Conservation (phyloP, 345 rosid genomes). For the Isatis tinctoria region DNA sequence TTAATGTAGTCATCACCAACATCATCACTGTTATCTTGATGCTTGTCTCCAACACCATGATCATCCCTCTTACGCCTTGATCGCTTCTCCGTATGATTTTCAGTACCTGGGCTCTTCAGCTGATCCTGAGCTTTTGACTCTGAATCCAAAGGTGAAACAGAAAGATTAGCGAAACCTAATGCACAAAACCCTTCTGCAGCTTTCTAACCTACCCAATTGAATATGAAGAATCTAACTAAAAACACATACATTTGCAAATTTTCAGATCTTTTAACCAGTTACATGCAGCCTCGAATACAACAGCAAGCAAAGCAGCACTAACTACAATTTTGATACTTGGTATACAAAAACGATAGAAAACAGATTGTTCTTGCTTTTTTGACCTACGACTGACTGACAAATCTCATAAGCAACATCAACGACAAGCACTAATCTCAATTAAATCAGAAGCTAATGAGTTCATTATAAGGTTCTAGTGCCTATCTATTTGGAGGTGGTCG, state of each 20-base stretch:
- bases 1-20: slow-evolving; percentile 35
- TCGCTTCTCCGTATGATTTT: slow-evolving; percentile 53
- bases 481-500: not conserved
- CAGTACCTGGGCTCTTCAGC: slow-evolving; percentile 48
- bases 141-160: slow-evolving; percentile 31
- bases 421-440: not conserved
- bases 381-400: not conserved
- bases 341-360: not conserved
- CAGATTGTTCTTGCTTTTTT: not conserved
- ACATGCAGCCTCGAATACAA: not conserved
- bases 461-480: not conserved
- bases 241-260: not conserved
- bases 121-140: slow-evolving; percentile 49
- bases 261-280: not conserved
- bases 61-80: slow-evolving; percentile 62
- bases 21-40: slow-evolving; percentile 58
- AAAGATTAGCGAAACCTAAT: slow-evolving; percentile 4
- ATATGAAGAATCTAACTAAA: not conserved
- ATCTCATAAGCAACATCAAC: slow-evolving; percentile 1
- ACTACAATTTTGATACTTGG: not conserved
- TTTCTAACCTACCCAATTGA: not conserved
- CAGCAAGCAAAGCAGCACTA: not conserved
- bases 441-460: not conserved
- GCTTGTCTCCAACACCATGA: slow-evolving; percentile 55
- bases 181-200: not conserved